Evolutionary conservation across 1,139 yeast species (phyloP).

Genomic region (Suhomyces atakaporum): DNA sequence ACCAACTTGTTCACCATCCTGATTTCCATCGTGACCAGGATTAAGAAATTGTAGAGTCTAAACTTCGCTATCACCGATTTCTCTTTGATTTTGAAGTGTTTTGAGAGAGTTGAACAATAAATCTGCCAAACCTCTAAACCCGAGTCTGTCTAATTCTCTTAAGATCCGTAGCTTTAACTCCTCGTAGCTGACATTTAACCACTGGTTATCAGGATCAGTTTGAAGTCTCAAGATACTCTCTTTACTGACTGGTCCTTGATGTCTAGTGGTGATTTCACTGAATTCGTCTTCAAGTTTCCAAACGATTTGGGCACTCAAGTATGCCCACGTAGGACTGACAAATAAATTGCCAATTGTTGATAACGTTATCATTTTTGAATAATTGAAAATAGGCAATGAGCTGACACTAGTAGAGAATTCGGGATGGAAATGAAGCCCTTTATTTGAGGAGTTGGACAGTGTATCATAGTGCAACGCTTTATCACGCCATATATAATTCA

Average conservation of each 20-base stretch:
- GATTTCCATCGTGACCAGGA: no score
- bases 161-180: constrained; percentile 43
- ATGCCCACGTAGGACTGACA: constrained; percentile 57
- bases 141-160: constrained; percentile 33
- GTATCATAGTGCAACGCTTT: constrained; percentile 32
- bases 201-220: constrained; percentile 22
- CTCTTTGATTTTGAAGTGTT: constrained; percentile 33
- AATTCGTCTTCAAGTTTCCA: constrained; percentile 50
- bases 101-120: constrained; percentile 49
- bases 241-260: constrained; percentile 48
- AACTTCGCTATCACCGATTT: no score
- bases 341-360: constrained; percentile 52
- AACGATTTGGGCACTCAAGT: constrained; percentile 44
- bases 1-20: no score
- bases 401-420: constrained; percentile 37
- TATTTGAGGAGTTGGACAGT: constrained; percentile 22
- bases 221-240: constrained; percentile 28
- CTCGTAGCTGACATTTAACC: constrained; percentile 38
- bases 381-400: constrained; percentile 31
- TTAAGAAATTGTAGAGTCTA: no score
- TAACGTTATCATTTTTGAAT: constrained; percentile 22
- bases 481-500: constrained; percentile 67
- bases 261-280: constrained; percentile 32
- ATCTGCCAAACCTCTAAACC: constrained; percentile 46
- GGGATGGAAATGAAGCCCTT: constrained; percentile 45